Evolutionary conservation across 768 basidiomycete genomes (phyloP), one percentile per base, ranked within the genome.

Genomic region (Boletus reticulatus): DNA sequence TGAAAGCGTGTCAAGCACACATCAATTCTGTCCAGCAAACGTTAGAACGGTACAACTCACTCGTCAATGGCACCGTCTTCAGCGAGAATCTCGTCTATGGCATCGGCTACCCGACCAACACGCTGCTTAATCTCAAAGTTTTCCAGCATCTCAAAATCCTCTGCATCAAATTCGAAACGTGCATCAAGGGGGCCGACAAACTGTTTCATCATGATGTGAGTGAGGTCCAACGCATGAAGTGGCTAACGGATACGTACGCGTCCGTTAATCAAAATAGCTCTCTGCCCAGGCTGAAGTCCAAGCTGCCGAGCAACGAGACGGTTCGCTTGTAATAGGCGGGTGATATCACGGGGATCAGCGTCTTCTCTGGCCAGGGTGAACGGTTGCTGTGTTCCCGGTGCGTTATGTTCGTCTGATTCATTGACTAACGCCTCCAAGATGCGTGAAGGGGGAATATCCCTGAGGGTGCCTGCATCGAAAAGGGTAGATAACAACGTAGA

Each of bases 241-340:
- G 4, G 19, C 24, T 19, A 24, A 54, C 10, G 22, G 3, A 55
- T 16, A 9, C 88, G 67, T 66, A 95, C 93, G 32, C 95, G 78
- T 24, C 95, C 96, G 62, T 97, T 97, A 49, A 91, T 74, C 36
- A 95, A 57, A 37, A 98, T 55, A 1, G 80, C 90, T 20, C 76
- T 76, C 54, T 86, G 72, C 0, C 87, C 88, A 2, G 85, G 80
- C 14, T 67, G 61, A 27, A 94, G 63, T n/a, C 79, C 78, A 4
- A 92, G 62, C 49, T 81, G 80, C 27, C 83, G 75, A 3, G 77
- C 76, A 14, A 91, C 62, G 20, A 83, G 65, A 34, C 76, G 74
- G 55, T 79, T 75, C 1, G 76, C 67, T 46, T 69, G 75, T 13
- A 81, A 59, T 76, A 88, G n/a, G 69, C 61, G 32, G 54, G 49